phyloP scores from a whole-genome alignment of 306 rosid genomes.

The Alnus rubra region DNA sequence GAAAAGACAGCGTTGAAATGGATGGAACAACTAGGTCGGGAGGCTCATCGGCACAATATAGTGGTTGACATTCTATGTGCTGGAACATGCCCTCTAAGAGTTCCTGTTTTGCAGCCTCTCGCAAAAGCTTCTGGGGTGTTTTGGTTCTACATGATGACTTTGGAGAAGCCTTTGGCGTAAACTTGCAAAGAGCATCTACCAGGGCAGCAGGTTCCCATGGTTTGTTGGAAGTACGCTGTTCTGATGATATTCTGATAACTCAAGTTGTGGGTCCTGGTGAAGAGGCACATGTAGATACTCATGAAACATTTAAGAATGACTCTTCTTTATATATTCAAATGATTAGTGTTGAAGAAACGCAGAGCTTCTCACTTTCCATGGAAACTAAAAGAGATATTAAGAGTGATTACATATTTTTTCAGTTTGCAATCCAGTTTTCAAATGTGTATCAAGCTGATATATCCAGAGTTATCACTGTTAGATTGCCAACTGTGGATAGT shows the following conservation, averaged over 20 bases:
- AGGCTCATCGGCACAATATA: conserved; percentile 75
- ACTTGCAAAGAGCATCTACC: conserved; percentile 92
- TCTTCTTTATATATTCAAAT: conserved; percentile 76
- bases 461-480: conserved; percentile 76
- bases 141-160: conserved; percentile 96
- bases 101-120: conserved; percentile 92
- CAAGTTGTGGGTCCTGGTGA: conserved; percentile 96
- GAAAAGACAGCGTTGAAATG: conserved; percentile 89
- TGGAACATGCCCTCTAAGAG: conserved; percentile 97
- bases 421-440: conserved; percentile 61
- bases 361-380: conserved; percentile 80
- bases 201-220: conserved; percentile 95
- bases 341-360: conserved; percentile 91
- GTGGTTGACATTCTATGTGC: conserved; percentile 93
- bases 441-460: conserved; percentile 70
- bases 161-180: conserved; percentile 99
- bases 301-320: conserved; percentile 75
- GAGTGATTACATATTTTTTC: conserved; percentile 61
- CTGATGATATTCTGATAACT: conserved; percentile 78
- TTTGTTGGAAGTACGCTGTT: conserved; percentile 74
- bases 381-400: conserved; percentile 77
- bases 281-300: conserved; percentile 83
- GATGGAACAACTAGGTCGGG: conserved; percentile 90
- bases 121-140: conserved; percentile 97
- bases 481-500: conserved; percentile 80